Evolutionary conservation across 2,329 filamentous ascomycete genomes (phyloP), one percentile per base, ranked within the genome.

Genomic region (Hymenoscyphus infarciens): DNA sequence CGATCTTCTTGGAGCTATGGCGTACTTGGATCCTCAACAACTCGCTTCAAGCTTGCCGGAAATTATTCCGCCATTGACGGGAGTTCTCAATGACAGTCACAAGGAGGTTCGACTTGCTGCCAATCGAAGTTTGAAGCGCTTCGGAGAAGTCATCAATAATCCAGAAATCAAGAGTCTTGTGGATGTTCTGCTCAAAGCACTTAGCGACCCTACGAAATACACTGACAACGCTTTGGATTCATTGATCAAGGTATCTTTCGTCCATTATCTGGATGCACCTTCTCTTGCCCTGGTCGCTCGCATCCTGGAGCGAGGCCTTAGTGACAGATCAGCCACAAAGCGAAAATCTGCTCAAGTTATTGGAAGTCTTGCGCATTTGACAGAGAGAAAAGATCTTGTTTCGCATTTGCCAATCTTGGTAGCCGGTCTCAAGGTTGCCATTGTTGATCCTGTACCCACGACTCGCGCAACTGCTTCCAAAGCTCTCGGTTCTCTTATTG

Each of bases 91-190:
- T 70, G 95, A 99, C 79, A 97, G 91, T 72, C 95, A 99, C 79
- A 99, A 99, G 77, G 95, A 99, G 78, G 95, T 99, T 35, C 87
- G 95, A 64, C 81, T 87, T 54, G 93, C 92, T 25, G 95, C 95
- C 7, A 99, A 99, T 77, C 88, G 94, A 77, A 97, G 92, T 78
- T 82, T 99, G 78, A 96, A 99, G 79, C 89, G 95, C 62, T 99
- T 99, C 74, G 95, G 96, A 68, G 96, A 99, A 76, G 96, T 99
- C 69, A 99, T 99, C 75, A 96, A 84, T 76, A 99, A 99, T 75
- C 95, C 95, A 3, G 95, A 99, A 77, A 91, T 99, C 73, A 97
- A 97, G 83, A 86, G 88, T 67, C 82, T 98, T 15, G 94, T 98
- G 63, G 88, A 89, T 71, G 90, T 97, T 62, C 84, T 99, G 38